These are phyloP conservation scores for Moelleriella libera DNA, from an alignment of 2,329 filamentous ascomycete genomes.

Conservation along the genomic window DNA sequence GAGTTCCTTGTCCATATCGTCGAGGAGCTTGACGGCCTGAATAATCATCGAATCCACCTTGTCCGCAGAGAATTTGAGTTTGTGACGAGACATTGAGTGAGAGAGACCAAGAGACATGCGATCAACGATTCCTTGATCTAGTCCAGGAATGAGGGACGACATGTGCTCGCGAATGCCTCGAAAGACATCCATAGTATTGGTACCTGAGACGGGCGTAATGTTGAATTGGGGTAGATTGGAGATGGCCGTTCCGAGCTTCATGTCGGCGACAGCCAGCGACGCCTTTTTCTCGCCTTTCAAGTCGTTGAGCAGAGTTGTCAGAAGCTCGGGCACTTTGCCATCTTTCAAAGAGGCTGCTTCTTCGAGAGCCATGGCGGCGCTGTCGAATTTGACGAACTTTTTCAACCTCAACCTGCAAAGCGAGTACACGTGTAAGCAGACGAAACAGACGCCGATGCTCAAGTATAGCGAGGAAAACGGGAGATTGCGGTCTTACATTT, in stretches of 20 bases:
- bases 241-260: constrained; percentile 83
- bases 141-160: constrained; percentile 76
- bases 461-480: not conserved
- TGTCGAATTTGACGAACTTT: constrained; percentile 95
- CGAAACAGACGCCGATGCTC: not conserved
- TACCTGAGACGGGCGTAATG: constrained; percentile 62
- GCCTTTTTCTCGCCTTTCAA: constrained; percentile 98
- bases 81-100: constrained; percentile 91
- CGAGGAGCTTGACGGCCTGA: constrained; percentile 83
- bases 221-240: constrained; percentile 81
- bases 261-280: constrained; percentile 84
- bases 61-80: constrained; percentile 95
- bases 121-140: constrained; percentile 72
- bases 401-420: constrained; percentile 74
- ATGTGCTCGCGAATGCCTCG: constrained; percentile 88
- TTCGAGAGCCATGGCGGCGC: constrained; percentile 75
- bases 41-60: constrained; percentile 99
- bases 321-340: constrained; percentile 84
- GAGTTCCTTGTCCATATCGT: constrained; percentile 96
- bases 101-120: constrained; percentile 94
- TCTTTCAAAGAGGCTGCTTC: constrained; percentile 82
- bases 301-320: constrained; percentile 68
- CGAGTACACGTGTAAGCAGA: constrained; percentile 1
- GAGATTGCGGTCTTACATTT: constrained; percentile 47
- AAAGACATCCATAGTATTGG: constrained; percentile 61